Percentiles rank a stretch among this genome's conserved stretches.
phyloP scores from a whole-genome alignment of 2,329 filamentous ascomycete genomes.

The Penicillium polonicum region DNA sequence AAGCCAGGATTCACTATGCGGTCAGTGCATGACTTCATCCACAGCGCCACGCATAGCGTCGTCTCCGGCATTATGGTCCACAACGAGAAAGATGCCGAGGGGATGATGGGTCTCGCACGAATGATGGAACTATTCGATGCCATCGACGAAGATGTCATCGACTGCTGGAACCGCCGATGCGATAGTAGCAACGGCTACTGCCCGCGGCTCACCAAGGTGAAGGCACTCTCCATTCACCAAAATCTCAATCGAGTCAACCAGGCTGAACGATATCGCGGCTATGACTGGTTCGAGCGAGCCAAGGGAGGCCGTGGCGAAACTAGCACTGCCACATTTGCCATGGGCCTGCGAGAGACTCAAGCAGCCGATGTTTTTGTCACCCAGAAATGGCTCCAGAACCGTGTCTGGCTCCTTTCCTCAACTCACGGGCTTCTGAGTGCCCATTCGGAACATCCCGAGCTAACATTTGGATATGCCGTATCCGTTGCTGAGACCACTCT shows the following conservation, averaged over 20 bases:
- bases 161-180: constrained; percentile 50
- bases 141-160: constrained; percentile 45
- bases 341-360: constrained; percentile 40
- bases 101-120: constrained; percentile 45
- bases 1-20: constrained; percentile 41
- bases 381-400: constrained; percentile 46
- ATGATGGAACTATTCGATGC: constrained; percentile 48
- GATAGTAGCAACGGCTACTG: constrained; percentile 63
- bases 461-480: constrained; percentile 40
- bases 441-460: constrained; percentile 37
- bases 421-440: constrained; percentile 41
- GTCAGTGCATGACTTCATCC: constrained; percentile 43
- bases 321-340: constrained; percentile 25
- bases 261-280: constrained; percentile 37
- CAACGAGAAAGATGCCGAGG: constrained; percentile 44
- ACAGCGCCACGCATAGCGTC: constrained; percentile 36
- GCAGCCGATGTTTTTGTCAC: constrained; percentile 45
- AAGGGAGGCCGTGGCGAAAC: constrained; percentile 24
- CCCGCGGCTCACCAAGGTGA: constrained; percentile 64
- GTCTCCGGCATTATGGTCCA: constrained; percentile 45
- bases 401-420: constrained; percentile 44
- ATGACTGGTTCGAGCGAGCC: constrained; percentile 40
- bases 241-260: constrained; percentile 35
- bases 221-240: constrained; percentile 48
- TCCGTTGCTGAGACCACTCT: constrained; percentile 37